A percentile compares a stretch with the other conserved stretches of the same genome.
Evolutionary conservation across 2,329 filamentous ascomycete species (phyloP).

Genomic region (Fusarium sororula): DNA sequence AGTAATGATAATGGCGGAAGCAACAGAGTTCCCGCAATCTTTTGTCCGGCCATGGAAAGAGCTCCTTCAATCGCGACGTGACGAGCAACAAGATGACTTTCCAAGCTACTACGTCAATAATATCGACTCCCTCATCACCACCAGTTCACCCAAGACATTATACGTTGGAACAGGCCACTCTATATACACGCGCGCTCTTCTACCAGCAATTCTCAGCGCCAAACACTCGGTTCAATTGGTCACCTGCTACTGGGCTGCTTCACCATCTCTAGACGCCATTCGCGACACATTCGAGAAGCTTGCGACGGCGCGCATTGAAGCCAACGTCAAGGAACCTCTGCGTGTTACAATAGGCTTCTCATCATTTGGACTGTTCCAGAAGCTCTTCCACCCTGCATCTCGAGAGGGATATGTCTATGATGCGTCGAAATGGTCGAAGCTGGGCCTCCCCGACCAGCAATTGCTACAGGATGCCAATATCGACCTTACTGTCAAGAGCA

Average conservation of each 20-base stretch:
- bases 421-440: conserved; percentile 65
- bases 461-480: conserved; percentile 66
- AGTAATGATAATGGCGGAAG: conserved; percentile 2
- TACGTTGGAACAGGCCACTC: conserved; percentile 66
- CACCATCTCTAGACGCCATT: conserved; percentile 67
- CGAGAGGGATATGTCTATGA: conserved; percentile 69
- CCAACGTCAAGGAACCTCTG: conserved; percentile 50
- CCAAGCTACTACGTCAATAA: conserved; percentile 59
- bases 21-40: conserved; percentile 46
- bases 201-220: conserved; percentile 69
- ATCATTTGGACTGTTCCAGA: conserved; percentile 76
- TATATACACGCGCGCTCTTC: conserved; percentile 63
- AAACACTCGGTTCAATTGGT: conserved; percentile 75
- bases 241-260: conserved; percentile 84
- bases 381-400: conserved; percentile 76
- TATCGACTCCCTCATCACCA: conserved; percentile 58
- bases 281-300: conserved; percentile 66
- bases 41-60: conserved; percentile 53
- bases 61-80: conserved; percentile 44
- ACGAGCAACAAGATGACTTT: conserved; percentile 53
- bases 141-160: conserved; percentile 58
- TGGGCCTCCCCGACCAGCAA: conserved; percentile 70
- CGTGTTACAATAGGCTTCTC: conserved; percentile 81
- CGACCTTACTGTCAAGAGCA: conserved; percentile 75
- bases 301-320: conserved; percentile 53